phyloP scores from a whole-genome alignment of 805 yeast species.

The Ogataea saltuana region DNA sequence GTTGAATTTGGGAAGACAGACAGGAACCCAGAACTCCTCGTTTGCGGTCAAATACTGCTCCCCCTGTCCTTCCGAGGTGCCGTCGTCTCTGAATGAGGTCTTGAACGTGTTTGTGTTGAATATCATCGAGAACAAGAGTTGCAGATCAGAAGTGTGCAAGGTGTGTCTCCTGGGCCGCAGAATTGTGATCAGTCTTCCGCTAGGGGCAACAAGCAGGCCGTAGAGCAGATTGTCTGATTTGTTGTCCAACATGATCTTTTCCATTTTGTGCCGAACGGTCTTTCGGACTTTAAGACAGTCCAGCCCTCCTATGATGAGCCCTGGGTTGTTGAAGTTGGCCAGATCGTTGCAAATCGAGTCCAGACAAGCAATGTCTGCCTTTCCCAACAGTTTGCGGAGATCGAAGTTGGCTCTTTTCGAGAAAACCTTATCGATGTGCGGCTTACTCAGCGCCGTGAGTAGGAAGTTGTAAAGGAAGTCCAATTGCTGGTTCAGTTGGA shows the following conservation, averaged over 20 bases:
- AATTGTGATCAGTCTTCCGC: conserved; percentile 64
- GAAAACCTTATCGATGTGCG: conserved; percentile 70
- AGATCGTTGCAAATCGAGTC: conserved; percentile 61
- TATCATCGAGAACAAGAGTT: conserved; percentile 69
- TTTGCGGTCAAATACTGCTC: conserved; percentile 32
- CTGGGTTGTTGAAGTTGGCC: conserved; percentile 52
- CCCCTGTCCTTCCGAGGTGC: conserved; percentile 19
- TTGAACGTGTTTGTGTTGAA: conserved; percentile 55
- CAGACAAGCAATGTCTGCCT: conserved; percentile 71
- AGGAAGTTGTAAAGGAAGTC: conserved; percentile 74
- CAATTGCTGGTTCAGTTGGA: conserved; percentile 61
- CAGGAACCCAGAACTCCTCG: conserved; percentile 90
- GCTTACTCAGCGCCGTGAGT: conserved; percentile 79
- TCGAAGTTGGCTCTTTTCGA: conserved; percentile 77
- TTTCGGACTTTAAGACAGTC: conserved; percentile 63
- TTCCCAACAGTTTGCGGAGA: conserved; percentile 69
- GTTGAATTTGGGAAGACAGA: conserved; percentile 90
- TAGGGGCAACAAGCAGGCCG: conserved; percentile 67
- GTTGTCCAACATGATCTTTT: conserved; percentile 50
- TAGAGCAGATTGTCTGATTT: conserved; percentile 63
- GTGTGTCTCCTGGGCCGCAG: conserved; percentile 78
- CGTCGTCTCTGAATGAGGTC: conserved; percentile 31
- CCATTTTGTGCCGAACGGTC: conserved; percentile 57
- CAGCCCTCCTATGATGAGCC: conserved; percentile 62
- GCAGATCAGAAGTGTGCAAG: conserved; percentile 79